These are phyloP conservation scores for Tuber borchii DNA, from an alignment of 495 filamentous ascomycete genomes.

Conservation along the genomic window DNA sequence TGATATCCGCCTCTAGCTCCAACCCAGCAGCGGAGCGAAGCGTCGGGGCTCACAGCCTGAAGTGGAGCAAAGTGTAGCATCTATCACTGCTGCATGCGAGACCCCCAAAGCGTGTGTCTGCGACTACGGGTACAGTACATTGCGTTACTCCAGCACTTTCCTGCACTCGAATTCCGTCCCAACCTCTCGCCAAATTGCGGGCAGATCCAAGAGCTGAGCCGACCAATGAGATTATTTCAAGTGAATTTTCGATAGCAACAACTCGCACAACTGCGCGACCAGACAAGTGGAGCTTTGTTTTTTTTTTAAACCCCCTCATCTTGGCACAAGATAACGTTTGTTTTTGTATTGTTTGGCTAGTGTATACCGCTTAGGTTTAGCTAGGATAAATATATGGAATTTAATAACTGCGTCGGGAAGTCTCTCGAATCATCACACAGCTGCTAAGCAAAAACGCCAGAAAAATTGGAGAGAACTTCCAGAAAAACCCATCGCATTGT, in stretches of 20 bases:
- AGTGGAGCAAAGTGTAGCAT: neutral
- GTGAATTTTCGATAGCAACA: neutral
- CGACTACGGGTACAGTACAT: neutral
- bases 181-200: neutral
- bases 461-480: neutral
- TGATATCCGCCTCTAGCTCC: neutral
- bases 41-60: neutral
- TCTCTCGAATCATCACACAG: neutral
- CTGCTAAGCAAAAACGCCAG: neutral
- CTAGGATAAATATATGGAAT: no score
- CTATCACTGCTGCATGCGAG: neutral
- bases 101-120: neutral
- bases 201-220: neutral
- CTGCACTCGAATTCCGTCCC: neutral
- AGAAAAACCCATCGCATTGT: neutral
- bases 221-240: neutral
- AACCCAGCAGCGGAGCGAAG: neutral
- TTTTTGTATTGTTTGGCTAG: no score
- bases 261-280: neutral
- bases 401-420: neutral
- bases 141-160: neutral
- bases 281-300: neutral
- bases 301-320: neutral
- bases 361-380: no score
- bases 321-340: neutral